Base-by-base conservation (phyloP, 257 asterid species). In the Solanum ossicruentum region DNA sequence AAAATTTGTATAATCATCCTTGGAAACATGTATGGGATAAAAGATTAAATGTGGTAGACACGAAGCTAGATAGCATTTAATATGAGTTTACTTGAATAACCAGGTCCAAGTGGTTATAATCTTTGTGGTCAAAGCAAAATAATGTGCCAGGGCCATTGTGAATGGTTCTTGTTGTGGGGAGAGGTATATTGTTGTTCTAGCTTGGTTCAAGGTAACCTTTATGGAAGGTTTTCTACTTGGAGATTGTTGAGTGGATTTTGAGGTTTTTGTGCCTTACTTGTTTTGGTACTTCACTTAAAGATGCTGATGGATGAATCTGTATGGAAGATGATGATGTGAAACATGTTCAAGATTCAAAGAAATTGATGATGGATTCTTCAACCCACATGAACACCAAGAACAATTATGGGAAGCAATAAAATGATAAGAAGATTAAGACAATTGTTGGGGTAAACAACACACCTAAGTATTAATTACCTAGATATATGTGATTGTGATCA, bases 101-200 rank as follows among this genome's bases (percentile, higher is more conserved):
- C 78, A 88, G 95, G 92, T 87, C 41, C 90, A 89, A 85, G 88
- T 92, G 86, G 87, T 88, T 84, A 23, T 89, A 41, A 20, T 88
- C 23, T 93, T 3, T 36, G 41, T 91, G 43, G 67, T 66, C 73
- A 86, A 86, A 81, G 88, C 57, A n/a, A 92, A 90, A 66, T 88
- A 85, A 32, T 89, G 93, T 15, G 94, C 93, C 0, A 89, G 70
- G 90, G 77, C 90, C 32, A 93, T 93, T 0, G 92, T 93, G 3
- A 83, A 87, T 86, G 83, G 91, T 18, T 93, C 93, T 5, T 5
- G 86, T 18, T 83, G 94, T 3, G 97, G 97, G 23, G 97, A 93
- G 60, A 83, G 92, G 49, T 89, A 90, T 56, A 86, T 93, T 17
- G 91, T 93, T 0, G 91, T 85, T 18, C 95, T 92, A 0, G 82